Conservation (phyloP, 2,329 filamentous ascomycete genomes). For the Hymenoscyphus linearis region DNA sequence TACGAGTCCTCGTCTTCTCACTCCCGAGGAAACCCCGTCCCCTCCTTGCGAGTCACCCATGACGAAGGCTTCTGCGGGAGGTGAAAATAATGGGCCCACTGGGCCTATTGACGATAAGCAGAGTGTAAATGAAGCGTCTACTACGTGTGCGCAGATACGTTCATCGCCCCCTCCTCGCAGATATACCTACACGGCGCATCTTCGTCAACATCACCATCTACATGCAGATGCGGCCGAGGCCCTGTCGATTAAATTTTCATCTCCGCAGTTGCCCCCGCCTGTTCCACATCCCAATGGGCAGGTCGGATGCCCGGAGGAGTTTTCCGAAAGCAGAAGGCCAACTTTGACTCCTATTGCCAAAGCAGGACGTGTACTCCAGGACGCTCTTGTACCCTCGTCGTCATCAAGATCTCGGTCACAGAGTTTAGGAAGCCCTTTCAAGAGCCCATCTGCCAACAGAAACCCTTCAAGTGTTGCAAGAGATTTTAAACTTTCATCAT, state of each 20-base stretch:
- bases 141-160: constrained; percentile 23
- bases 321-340: constrained; percentile 16
- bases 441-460: constrained; percentile 27
- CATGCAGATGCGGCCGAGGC: constrained; percentile 25
- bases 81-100: background rate
- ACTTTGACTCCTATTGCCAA: constrained; percentile 28
- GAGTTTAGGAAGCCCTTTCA: constrained; percentile 32
- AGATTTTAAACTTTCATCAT: constrained; percentile 15
- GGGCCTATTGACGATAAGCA: background rate
- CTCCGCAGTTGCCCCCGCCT: constrained; percentile 30
- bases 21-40: constrained; percentile 31
- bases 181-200: constrained; percentile 29
- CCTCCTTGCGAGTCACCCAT: constrained; percentile 12
- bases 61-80: background rate
- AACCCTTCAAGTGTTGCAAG: constrained; percentile 20
- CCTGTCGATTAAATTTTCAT: constrained; percentile 31
- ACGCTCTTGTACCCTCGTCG: constrained; percentile 28
- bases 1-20: constrained; percentile 20
- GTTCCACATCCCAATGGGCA: constrained; percentile 18
- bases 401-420: constrained; percentile 29
- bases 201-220: constrained; percentile 24
- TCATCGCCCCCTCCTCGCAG: constrained; percentile 31
- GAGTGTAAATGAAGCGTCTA: constrained; percentile 13
- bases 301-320: constrained; percentile 7
- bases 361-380: constrained; percentile 32